Base-by-base conservation (phyloP, 768 basidiomycete genomes). In the Mycena haematopus region DNA sequence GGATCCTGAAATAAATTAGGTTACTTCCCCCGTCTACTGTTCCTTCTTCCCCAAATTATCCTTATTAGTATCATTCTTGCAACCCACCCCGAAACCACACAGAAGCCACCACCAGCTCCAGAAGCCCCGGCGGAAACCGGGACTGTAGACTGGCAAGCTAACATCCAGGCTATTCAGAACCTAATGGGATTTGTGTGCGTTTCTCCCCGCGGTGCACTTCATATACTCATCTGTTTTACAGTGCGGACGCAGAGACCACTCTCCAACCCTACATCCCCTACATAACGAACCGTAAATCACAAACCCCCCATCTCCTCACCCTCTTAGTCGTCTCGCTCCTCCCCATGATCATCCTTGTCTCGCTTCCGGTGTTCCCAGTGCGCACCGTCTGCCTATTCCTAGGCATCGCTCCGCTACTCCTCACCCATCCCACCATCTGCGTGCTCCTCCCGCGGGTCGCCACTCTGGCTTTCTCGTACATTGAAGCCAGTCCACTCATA, bases 161-260 rank as follows among this genome's bases (percentile, higher is more conserved):
- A 95, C 65, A 77, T 96, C 3, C 93, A 95, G 75, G 93, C 83
- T 1, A 91, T 96, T 29, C 95, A 96, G 72, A 96, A 96, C 67
- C 83, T 96, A 31, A 95, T 96, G 93, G 93, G 93, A 7, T 76
- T 83, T 8, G 77, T 88, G 91, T 94, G 75, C 66, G 91, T 76
- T 50, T 31, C 46, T 56, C 24, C 52, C 36, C 45, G 27, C 7
- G n/a, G 27, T 25, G 25, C 5, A 49, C 38, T 60, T 24, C 35
- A 59, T n/a, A 19, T 22, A 58, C 52, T 9, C 21, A 49, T 38
- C 19, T 52, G 29, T 63, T 65, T 22, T 24, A 11, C 60, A 92
- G 91, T 3, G 83, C 90, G 9, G 92, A 93, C 66, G 68, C 75
- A 0, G 78, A 90, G 52, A 86, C 89, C 58, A 63, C 80, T 1